Evolutionary conservation across 2,329 filamentous ascomycete species (phyloP).

Genomic region (Decorospora gaudefroyi): DNA sequence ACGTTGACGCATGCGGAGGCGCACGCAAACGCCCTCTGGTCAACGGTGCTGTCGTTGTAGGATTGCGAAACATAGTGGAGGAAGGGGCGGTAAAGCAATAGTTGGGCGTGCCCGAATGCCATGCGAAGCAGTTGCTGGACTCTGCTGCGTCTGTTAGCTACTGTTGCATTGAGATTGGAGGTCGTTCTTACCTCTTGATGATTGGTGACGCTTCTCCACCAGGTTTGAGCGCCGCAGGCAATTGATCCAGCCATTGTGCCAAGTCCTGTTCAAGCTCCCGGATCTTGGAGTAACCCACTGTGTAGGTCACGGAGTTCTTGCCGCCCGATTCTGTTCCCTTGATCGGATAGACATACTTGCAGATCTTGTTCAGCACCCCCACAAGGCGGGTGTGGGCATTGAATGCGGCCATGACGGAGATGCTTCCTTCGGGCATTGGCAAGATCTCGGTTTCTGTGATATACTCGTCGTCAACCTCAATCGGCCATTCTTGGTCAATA

Average conservation of each 20-base stretch:
- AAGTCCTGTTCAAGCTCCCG: conserved; percentile 67
- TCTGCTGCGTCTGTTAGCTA: conserved; percentile 38
- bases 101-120: conserved; percentile 80
- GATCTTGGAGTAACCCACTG: conserved; percentile 66
- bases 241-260: conserved; percentile 64
- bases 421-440: conserved; percentile 59
- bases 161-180: background rate
- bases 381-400: conserved; percentile 65
- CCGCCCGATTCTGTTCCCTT: conserved; percentile 53
- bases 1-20: conserved; percentile 69
- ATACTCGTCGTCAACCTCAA: conserved; percentile 57
- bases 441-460: conserved; percentile 55
- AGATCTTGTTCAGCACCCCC: conserved; percentile 63
- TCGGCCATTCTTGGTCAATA: conserved; percentile 55
- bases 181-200: conserved; percentile 69
- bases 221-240: conserved; percentile 78
- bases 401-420: conserved; percentile 62
- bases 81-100: conserved; percentile 82
- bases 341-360: conserved; percentile 66
- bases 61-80: conserved; percentile 76
- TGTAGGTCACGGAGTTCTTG: conserved; percentile 57
- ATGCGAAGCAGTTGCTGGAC: conserved; percentile 76
- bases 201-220: conserved; percentile 75
- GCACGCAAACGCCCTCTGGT: conserved; percentile 78
- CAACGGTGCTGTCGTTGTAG: conserved; percentile 58